Conservation (phyloP, 768 basidiomycete species). For the Tricholoma matsutake region DNA sequence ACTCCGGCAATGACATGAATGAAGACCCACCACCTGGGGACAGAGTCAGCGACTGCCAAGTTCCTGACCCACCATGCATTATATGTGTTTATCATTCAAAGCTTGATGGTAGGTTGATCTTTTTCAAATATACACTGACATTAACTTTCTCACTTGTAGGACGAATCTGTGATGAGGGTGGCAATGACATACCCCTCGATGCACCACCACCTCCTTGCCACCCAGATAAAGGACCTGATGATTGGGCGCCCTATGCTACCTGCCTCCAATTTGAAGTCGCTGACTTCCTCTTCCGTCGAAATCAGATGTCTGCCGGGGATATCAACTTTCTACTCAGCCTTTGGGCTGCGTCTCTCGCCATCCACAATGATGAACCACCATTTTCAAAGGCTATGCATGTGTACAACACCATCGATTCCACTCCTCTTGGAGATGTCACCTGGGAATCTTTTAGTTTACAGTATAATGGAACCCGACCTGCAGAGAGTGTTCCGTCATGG, state of each 20-base stretch:
- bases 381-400: not conserved
- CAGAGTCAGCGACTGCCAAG: not conserved
- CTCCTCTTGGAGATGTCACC: not conserved
- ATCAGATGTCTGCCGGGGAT: conserved; percentile 14
- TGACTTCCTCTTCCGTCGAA: conserved; percentile 16
- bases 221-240: not conserved
- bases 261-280: conserved; percentile 3
- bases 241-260: conserved; percentile 4
- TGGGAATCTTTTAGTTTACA: not conserved
- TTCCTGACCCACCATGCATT: not conserved
- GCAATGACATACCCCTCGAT: not conserved
- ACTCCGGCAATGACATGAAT: not conserved
- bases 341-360: conserved; percentile 4
- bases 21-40: not conserved
- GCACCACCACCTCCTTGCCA: not conserved
- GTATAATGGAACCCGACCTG: not conserved
- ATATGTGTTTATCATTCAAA: not conserved
- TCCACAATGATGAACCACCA: not conserved
- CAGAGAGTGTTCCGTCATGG: not conserved
- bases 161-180: not conserved
- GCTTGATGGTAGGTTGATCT: not conserved
- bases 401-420: not conserved
- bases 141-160: not conserved
- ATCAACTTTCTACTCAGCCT: not conserved
- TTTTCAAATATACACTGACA: not conserved